phyloP scores from a whole-genome alignment of 768 basidiomycete genomes.

The Lactarius pseudohatsudake region DNA sequence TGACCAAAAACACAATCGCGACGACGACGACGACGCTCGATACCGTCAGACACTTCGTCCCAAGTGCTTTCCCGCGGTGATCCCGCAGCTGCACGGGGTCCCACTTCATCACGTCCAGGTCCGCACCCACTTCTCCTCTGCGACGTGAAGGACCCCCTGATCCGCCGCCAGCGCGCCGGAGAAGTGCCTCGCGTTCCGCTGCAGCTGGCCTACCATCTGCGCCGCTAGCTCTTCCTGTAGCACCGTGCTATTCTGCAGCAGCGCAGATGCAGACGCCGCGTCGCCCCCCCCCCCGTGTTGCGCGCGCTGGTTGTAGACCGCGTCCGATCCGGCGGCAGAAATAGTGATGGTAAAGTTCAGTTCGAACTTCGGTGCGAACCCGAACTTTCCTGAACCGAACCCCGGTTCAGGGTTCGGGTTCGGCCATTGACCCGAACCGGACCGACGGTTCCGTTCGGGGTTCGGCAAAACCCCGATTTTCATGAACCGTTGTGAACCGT shows the following conservation, averaged over 20 bases:
- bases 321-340: constrained; percentile 32
- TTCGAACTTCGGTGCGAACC: no score
- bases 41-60: constrained; percentile 54
- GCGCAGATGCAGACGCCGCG: constrained; percentile 37
- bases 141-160: constrained; percentile 61
- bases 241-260: constrained; percentile 48
- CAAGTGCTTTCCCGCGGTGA: constrained; percentile 46
- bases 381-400: no score
- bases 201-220: constrained; percentile 84
- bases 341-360: no score
- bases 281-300: constrained; percentile 28
- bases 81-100: constrained; percentile 52
- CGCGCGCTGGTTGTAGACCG: not conserved
- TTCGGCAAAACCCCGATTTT: no score
- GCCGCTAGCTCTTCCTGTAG: constrained; percentile 33
- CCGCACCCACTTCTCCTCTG: constrained; percentile 69
- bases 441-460: no score
- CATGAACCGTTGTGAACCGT: no score
- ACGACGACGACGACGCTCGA: constrained; percentile 61
- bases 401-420: no score
- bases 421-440: no score
- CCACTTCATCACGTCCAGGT: constrained; percentile 64
- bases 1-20: constrained; percentile 63
- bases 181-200: constrained; percentile 79
- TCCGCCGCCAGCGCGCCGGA: constrained; percentile 71